Evolutionary conservation across 192 early-diverging fungal genomes (phyloP), one percentile per base, ranked within the genome.

Genomic region (Umbelopsis vinacea): DNA sequence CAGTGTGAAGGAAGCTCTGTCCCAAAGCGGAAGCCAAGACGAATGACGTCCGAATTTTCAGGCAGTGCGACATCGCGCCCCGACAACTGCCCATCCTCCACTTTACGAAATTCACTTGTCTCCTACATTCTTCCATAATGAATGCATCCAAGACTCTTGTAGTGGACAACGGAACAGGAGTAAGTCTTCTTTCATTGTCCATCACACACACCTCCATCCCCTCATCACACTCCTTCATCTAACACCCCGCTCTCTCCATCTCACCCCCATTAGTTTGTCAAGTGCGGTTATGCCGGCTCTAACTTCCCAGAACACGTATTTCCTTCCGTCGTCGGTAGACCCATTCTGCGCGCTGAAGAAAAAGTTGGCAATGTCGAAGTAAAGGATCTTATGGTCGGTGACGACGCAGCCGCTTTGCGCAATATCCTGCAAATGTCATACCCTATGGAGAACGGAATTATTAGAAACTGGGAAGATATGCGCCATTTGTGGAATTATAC

Each of bases 361-460:
- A 87, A 85, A 47, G 86, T 91, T 15, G 89, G 90, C 38, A 88
- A 94, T 68, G 82, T 96, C 14, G 77, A 82, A 73, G 81, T 98
- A 52, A 95, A 94, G 79, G 97, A 99, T 81, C 94, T 98, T 73
- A 98, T 97, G 89, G 93, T 99, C 21, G 98, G 98, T 19, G 96
- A 98, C 73, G 97, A 99, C 76, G 98, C 98, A 21, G 92, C 96
- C 12, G 90, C 88, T 26, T 72, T 95, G 23, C 89, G 98, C 7
- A 86, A 89, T 26, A 92, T 92, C 71, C 88, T 99, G 14, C 91
- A 98, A 77, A 96, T 99, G 91, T 89, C 90, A 43, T 99, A 99
- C 78, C 98, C 98, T 17, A 96, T 99, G 92, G 96, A 98, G 79
- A 98, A 99, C 85, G 98, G 98, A 10, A 94, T 99, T 66, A 91